Percentiles rank a stretch among this genome's conserved stretches.
These are phyloP conservation scores for Trichoderma breve DNA, from an alignment of 2,329 filamentous ascomycete genomes.

Conservation along the genomic window DNA sequence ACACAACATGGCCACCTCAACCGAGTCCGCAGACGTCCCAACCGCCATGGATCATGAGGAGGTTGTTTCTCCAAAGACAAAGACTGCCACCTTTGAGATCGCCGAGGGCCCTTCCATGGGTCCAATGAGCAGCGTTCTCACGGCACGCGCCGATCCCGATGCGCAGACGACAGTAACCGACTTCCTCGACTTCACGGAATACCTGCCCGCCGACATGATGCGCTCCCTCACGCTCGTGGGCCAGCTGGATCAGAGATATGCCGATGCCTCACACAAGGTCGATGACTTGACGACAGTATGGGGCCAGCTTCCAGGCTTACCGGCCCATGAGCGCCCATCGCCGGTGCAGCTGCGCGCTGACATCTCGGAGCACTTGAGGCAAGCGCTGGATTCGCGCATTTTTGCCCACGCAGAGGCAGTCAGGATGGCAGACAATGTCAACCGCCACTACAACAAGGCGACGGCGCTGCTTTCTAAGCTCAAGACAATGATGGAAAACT, in stretches of 20 bases:
- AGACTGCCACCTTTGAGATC: constrained; percentile 28
- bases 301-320: constrained; percentile 52
- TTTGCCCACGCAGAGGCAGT: constrained; percentile 61
- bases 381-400: constrained; percentile 54
- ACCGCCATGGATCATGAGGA: constrained; percentile 27
- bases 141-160: constrained; percentile 61
- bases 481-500: constrained; percentile 59
- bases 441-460: constrained; percentile 60
- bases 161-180: constrained; percentile 68
- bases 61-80: constrained; percentile 31
- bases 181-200: constrained; percentile 69
- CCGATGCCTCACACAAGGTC: constrained; percentile 53
- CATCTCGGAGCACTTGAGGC: constrained; percentile 57
- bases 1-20: constrained; percentile 30
- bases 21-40: not conserved
- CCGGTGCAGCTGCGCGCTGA: constrained; percentile 55
- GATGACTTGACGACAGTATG: constrained; percentile 57
- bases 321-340: constrained; percentile 46
- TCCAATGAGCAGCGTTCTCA: constrained; percentile 44
- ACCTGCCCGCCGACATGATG: constrained; percentile 64
- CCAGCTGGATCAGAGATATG: constrained; percentile 59
- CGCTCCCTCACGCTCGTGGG: constrained; percentile 65
- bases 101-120: constrained; percentile 29
- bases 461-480: constrained; percentile 59
- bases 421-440: constrained; percentile 63